A percentile compares a stretch with the other conserved stretches of the same genome.
phyloP scores from a whole-genome alignment of 2,329 filamentous ascomycete genomes.

The Cladosporium phlei region DNA sequence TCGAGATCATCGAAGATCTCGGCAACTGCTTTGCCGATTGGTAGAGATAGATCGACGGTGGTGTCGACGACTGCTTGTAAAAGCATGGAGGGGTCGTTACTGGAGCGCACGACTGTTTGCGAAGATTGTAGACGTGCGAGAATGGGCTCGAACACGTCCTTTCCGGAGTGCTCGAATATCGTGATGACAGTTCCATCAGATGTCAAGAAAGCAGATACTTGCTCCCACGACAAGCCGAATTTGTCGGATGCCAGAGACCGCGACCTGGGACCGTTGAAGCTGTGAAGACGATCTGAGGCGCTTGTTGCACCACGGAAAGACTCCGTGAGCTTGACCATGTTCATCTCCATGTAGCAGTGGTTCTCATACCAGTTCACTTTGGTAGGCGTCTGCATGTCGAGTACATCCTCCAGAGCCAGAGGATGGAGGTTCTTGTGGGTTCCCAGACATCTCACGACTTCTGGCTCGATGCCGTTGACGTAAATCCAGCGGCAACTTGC shows the following conservation, averaged over 20 bases:
- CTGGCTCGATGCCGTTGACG: conserved; percentile 85
- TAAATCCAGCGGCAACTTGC: conserved; percentile 86
- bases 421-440: conserved; percentile 73
- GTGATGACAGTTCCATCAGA: conserved; percentile 84
- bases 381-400: conserved; percentile 76
- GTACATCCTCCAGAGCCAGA: conserved; percentile 80
- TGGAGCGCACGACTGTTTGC: conserved; percentile 78
- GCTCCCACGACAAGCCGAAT: conserved; percentile 64
- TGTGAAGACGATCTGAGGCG: background rate
- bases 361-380: conserved; percentile 82
- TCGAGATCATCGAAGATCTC: conserved; percentile 84
- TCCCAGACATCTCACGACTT: conserved; percentile 76
- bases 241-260: conserved; percentile 17
- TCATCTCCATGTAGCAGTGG: conserved; percentile 37
- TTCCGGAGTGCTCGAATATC: conserved; percentile 84
- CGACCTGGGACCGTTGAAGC: background rate
- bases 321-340: conserved; percentile 45
- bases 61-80: conserved; percentile 85
- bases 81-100: conserved; percentile 82
- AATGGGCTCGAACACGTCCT: conserved; percentile 57
- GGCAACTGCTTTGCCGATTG: conserved; percentile 76
- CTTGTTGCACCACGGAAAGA: conserved; percentile 1
- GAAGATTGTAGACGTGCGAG: conserved; percentile 66
- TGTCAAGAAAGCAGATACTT: conserved; percentile 84
- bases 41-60: conserved; percentile 84